Base-by-base conservation (phyloP, 2,329 filamentous ascomycete species). In the Leptographium galeiforme region DNA sequence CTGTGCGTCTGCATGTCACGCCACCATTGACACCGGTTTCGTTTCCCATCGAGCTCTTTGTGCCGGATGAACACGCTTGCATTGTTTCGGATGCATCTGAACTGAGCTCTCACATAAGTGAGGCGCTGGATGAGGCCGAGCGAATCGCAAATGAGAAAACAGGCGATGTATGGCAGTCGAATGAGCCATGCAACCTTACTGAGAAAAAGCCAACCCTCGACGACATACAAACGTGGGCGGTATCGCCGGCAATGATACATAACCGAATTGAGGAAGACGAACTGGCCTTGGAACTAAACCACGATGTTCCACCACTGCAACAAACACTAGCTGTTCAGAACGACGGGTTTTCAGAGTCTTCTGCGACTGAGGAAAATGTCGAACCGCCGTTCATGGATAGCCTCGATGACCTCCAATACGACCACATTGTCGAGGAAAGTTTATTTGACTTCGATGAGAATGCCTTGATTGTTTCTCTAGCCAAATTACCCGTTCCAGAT, bases 31-130 rank as follows among this genome's bases (percentile, higher is more conserved):
- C 53, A 4, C 53, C 56, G 1, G 25, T 53, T 12, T 32, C 44
- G 4, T n/a, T 34, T 6, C 38, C 33, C 4, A 13, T 41, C 2
- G 52, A 53, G 0, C 34, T 51, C n/a, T 55, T 53, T 25, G 16
- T 57, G 0, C 53, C 56, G 4, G 51, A 54, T 1, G 52, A 52
- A 6, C 54, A 57, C 2, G 56, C 18, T 0, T 59, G 53, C 11
- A 14, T 49, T 6, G 46, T 60, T 4, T 55, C 54, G 2, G 56
- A 57, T 1, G 52, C 45, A 10, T 60, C 60, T 8, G 56, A 58
- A 5, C 41, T 57, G 2, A 56, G 55, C 40, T 60, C 57, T 0
- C 14, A 45, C 2, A 14, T 56, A 1, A 55, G 58, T 7, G 53
- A 58, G 10, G 59, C 55, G 0, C 38, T 54, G 4, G 32, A 34